Base-by-base conservation (phyloP, 306 rosid species). In the Abrus pulchellus region DNA sequence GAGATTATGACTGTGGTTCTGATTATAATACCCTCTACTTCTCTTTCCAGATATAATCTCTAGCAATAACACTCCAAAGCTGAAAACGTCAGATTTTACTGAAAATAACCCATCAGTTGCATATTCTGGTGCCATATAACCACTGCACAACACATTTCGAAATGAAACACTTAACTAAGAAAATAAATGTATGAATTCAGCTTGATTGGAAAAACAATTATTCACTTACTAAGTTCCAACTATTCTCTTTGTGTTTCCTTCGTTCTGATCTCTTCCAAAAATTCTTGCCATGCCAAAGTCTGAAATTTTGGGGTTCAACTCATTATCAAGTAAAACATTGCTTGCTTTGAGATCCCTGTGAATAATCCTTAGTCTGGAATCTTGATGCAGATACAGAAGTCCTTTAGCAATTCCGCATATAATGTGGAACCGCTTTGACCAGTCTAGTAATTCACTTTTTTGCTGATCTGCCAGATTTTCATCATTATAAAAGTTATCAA, bases 81-180 rank as follows among this genome's bases (percentile, higher is more conserved):
- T 82, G 6, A 86, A 86, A 7, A 82, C 89, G 79, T 86, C 86
- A 0, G 84, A 82, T 64, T 86, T 91, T 1, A 86, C 60, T 9
- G 95, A 91, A 82, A 91, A 91, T 60, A 81, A 34, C 0, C 92
- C 92, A 59, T 91, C 85, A 0, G 79, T 77, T 2, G 92, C 92
- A 78, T 88, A 90, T 68, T 90, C 92, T 0, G 94, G 92, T 82
- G 94, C 92, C 95, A 91, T 91, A 12, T 91, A 91, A 56, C 95
- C 93, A 43, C 89, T 83, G 30, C 27, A 83, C 3, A 65, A 76
- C 33, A 2, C 29, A 7, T 49, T 61, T 80, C 66, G 7, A 67
- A 76, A 76, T 33, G 33, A 63, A 70, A 1, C 13, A 5, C 28
- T 77, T 49, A 82, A 52, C 4, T 4, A 30, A 47, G 3, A 47